Base-by-base conservation (phyloP, 2,329 filamentous ascomycete genomes). In the Ceratocystis papillata region DNA sequence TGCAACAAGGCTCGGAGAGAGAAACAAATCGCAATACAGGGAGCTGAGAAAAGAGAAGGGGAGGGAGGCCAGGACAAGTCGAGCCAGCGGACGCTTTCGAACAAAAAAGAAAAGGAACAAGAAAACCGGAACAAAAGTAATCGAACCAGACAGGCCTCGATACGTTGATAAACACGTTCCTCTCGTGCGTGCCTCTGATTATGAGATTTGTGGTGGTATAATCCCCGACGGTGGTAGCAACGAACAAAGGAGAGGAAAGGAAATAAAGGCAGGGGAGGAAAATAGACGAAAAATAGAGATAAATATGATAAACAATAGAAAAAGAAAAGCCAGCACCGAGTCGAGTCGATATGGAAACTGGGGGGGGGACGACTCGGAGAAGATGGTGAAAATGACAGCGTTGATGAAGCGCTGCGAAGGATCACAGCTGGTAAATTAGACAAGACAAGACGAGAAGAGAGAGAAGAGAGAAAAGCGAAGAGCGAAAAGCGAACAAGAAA, bases 1-100 rank as follows among this genome's bases (percentile, higher is more conserved):
- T 30, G 25, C 53, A 22, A 20, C 53, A 37, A 59, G 53, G 28
- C 53, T 30, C 53, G 53, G 33, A 59, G 53, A 59, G 53, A 59
- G 53, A 59, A 25, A 59, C 53, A 59, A 59, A 59, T 59, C 53
- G 53, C 53, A 59, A 59, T 59, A 59, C 53, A 59, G 53, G 53
- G 53, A 63, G 46, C 28, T 15, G 45, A 22, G n/a, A 53, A 63
- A 45, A 28, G 44, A 62, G 59, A 45, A 22, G 46, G 37, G 46
- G 15, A 62, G 60, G 46, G 60, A 12, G 28, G 50, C 28, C 12
- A 53, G 20, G 46, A 50, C 25, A 22, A 37, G 48, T 53, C 20
- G 46, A 15, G 48, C 37, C 37, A 41, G 37, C 37, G 10, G 37
- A 41, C 37, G 37, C 8, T 41, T 41, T 53, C 20, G 48, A 59